Evolutionary conservation across 345 rosid genomes (phyloP), one percentile per base, ranked within the genome.

Genomic region (Schrenkiella parvula): DNA sequence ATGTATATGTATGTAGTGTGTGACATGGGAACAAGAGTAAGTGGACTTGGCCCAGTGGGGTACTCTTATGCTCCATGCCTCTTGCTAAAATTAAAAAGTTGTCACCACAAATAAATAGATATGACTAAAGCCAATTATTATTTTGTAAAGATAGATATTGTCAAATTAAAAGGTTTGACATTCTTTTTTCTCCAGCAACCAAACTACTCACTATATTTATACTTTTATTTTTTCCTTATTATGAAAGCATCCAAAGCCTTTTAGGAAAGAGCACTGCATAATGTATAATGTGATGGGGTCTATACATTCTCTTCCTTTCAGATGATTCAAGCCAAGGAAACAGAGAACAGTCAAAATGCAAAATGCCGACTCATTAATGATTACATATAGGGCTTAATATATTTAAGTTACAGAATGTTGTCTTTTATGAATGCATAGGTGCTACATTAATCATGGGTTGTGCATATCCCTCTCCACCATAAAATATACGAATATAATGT

Each of bases 1-100:
- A 76, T 62, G 59, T 67, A 64, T 52, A 76, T 62, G 59, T 67
- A 64, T 52, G 71, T 15, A 52, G 29, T 74, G 55, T 67, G 48
- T 38, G 80, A 65, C 68, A 50, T 77, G 77, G 77, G 76, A 77
- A 77, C 77, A 71, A 64, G 64, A 63, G 62, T 65, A 25, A 77
- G 77, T 77, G 77, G 80, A 66, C 67, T 54, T 70, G 77, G 72
- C 73, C 77, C 73, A 71, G 64, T 77, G 77, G 80, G 80, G 68
- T 65, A 77, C 63, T 65, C 73, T 71, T 32, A 22, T 68, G 70
- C 70, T 75, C 64, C 79, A 68, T 75, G 74, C 74, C 64, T 75
- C 74, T 68, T 60, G 64, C 74, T 43, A 52, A 39, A 66, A 37
- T 28, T 50, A 66, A 17, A 51, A 67, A 50, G 63, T 51, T 59